These are phyloP conservation scores for Oidium heveae DNA, from an alignment of 2,329 filamentous ascomycete genomes.

Conservation along the genomic window DNA sequence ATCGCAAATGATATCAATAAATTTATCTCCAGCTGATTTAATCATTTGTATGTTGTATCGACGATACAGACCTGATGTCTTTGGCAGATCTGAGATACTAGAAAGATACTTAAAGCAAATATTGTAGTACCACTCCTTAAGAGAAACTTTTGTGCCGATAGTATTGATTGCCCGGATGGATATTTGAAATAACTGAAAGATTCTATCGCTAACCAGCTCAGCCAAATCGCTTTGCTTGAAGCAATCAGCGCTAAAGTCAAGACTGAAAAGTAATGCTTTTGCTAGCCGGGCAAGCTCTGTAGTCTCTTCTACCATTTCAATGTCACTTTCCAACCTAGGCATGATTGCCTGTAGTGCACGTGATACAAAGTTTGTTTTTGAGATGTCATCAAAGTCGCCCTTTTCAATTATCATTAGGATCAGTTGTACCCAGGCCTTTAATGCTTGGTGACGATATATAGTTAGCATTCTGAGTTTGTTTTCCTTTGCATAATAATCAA, in stretches of 20 bases:
- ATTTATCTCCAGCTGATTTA: constrained; percentile 53
- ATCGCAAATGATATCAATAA: constrained; percentile 74
- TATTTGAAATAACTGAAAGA: constrained; percentile 77
- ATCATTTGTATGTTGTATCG: constrained; percentile 39
- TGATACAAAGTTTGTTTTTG: constrained; percentile 53
- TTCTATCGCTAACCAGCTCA: constrained; percentile 63
- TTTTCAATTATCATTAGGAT: constrained; percentile 61
- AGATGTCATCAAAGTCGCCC: constrained; percentile 50
- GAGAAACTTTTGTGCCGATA: constrained; percentile 39
- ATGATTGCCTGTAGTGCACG: constrained; percentile 71
- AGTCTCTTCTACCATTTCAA: constrained; percentile 42
- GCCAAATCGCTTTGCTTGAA: constrained; percentile 24
- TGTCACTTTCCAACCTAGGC: constrained; percentile 59
- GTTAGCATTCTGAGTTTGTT: constrained; percentile 36
- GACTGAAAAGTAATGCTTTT: constrained; percentile 42
- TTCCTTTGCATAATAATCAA: constrained; percentile 33
- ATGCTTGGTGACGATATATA: constrained; percentile 31
- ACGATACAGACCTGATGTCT: constrained; percentile 21
- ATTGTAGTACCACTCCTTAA: constrained; percentile 72
- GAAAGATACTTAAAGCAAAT: constrained; percentile 73
- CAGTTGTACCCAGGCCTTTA: constrained; percentile 67
- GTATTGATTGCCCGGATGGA: constrained; percentile 58
- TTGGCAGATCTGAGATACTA: constrained; percentile 32
- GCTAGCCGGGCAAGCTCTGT: constrained; percentile 55
- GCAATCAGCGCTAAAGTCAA: constrained; percentile 29